phyloP scores from a whole-genome alignment of 495 filamentous ascomycete genomes.

The Aspergillus leporis region DNA sequence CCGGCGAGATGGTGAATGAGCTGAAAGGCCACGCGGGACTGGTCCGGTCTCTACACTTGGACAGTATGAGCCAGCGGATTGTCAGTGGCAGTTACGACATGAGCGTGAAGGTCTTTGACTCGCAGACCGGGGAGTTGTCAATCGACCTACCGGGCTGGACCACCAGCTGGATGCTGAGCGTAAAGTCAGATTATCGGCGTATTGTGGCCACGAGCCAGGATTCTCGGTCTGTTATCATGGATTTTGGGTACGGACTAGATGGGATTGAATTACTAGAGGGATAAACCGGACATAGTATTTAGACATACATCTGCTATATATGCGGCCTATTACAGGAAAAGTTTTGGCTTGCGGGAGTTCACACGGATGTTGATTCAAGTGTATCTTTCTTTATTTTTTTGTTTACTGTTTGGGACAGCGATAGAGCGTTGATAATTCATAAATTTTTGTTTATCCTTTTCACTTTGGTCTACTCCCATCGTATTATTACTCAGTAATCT shows the following conservation, averaged over 20 bases:
- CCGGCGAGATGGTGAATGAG: slow-evolving; percentile 75
- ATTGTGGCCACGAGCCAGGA: slow-evolving; percentile 95
- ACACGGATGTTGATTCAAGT: not conserved
- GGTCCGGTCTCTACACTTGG: slow-evolving; percentile 85
- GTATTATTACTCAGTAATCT: not conserved
- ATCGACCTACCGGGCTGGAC: slow-evolving; percentile 87
- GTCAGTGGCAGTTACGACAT: slow-evolving; percentile 93
- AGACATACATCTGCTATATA: slow-evolving; percentile 17
- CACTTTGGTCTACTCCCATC: not conserved
- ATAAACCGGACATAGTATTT: slow-evolving; percentile 25
- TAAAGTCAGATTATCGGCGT: slow-evolving; percentile 90
- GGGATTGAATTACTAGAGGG: slow-evolving; percentile 50
- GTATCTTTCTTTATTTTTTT: slow-evolving; percentile 19
- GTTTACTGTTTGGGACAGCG: slow-evolving; percentile 19
- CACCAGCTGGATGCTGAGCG: slow-evolving; percentile 91
- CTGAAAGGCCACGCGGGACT: slow-evolving; percentile 77
- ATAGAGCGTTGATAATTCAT: slow-evolving; percentile 14
- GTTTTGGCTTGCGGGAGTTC: slow-evolving; percentile 9
- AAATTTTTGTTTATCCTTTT: not conserved
- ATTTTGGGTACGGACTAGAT: slow-evolving; percentile 58
- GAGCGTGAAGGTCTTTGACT: slow-evolving; percentile 88
- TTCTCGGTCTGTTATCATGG: slow-evolving; percentile 85
- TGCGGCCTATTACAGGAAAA: slow-evolving; percentile 6
- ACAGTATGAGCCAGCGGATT: slow-evolving; percentile 76
- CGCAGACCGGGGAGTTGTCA: slow-evolving; percentile 68